Evolutionary conservation across 1,284 basidiomycete genomes (phyloP).

Genomic region (Heterobasidion parviporum): DNA sequence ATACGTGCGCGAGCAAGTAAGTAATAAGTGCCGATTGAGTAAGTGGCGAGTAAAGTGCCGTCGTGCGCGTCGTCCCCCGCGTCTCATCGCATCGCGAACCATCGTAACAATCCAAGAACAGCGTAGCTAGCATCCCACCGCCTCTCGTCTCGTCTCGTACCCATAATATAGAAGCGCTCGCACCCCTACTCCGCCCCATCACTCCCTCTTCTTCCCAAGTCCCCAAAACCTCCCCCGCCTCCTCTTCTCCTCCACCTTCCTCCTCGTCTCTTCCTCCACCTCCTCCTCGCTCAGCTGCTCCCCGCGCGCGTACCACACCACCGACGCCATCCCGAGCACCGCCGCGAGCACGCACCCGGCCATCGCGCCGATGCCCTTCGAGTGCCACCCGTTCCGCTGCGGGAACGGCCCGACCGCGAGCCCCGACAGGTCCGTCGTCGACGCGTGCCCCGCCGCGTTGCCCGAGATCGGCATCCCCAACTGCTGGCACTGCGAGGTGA

Average conservation of each 20-base stretch:
- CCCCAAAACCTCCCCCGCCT: constrained; percentile 15
- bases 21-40: no score
- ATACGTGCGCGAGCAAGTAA: no score
- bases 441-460: constrained; percentile 73
- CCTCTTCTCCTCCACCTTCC: constrained; percentile 46
- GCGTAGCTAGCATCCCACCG: no score
- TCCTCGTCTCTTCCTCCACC: constrained; percentile 61
- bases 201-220: constrained; percentile 6
- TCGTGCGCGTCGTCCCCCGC: no score
- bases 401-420: constrained; percentile 58
- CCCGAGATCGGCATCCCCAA: constrained; percentile 56
- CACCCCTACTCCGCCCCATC: neutral
- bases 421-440: constrained; percentile 55
- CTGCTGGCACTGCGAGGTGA: constrained; percentile 62
- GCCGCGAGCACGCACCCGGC: constrained; percentile 51
- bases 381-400: constrained; percentile 72
- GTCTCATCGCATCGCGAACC: no score
- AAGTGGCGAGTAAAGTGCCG: no score
- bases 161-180: no score
- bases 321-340: constrained; percentile 70
- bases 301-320: constrained; percentile 78
- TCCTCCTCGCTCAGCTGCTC: constrained; percentile 63
- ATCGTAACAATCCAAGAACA: no score
- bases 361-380: constrained; percentile 79
- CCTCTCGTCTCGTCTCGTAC: no score